Evolutionary conservation across 192 early-diverging fungal species (phyloP).

Genomic region (Rhizophagus clarus): DNA sequence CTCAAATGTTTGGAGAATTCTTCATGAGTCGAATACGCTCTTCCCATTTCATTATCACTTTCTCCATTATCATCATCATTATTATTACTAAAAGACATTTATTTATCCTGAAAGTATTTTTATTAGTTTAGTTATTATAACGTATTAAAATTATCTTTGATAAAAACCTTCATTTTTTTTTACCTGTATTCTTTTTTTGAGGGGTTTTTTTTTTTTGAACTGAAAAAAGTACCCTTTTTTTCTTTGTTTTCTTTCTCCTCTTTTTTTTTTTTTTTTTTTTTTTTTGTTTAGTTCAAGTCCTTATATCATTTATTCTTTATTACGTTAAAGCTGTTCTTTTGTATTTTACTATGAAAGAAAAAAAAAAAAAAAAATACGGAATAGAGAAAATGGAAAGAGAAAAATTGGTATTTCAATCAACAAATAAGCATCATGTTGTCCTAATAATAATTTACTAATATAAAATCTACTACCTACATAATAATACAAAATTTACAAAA

Average conservation of each 20-base stretch:
- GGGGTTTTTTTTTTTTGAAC: neutral
- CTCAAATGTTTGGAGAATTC: neutral
- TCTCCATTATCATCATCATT: neutral
- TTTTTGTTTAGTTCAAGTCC: neutral
- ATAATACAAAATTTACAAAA: too few species aligned
- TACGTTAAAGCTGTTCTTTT: too few species aligned
- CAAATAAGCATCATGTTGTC: too few species aligned
- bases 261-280: neutral
- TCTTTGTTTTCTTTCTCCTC: neutral
- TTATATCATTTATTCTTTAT: neutral
- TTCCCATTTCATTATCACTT: neutral
- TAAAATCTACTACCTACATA: too few species aligned
- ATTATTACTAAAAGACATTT: neutral
- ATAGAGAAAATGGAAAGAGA: too few species aligned
- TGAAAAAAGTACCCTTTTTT: too few species aligned
- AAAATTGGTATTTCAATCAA: too few species aligned
- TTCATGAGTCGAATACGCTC: neutral
- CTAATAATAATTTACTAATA: too few species aligned
- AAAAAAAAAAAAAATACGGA: too few species aligned
- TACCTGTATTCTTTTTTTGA: neutral
- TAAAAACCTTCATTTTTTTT: neutral
- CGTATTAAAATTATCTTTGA: neutral
- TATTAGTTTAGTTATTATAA: neutral
- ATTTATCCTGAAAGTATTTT: neutral
- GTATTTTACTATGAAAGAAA: too few species aligned